Evolutionary conservation across 2,329 filamentous ascomycete species (phyloP).

Genomic region (Gaeumannomyces tritici): DNA sequence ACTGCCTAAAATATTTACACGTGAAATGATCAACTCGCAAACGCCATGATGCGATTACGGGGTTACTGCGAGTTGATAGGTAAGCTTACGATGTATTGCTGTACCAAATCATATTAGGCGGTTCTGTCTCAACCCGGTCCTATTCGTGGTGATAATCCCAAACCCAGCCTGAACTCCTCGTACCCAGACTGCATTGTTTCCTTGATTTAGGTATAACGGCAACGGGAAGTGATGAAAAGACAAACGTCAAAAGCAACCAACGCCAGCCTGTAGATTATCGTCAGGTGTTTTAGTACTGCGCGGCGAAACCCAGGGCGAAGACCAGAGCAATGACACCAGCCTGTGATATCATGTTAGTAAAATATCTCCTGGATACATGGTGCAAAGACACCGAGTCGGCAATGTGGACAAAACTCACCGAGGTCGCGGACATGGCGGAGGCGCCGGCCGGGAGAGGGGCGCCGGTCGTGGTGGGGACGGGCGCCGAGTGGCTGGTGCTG

Average conservation of each 20-base stretch:
- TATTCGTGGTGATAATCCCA: background rate
- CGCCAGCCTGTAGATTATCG: background rate
- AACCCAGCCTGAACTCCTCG: no score
- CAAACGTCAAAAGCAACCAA: background rate
- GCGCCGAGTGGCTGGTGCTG: background rate
- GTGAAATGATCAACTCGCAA: background rate
- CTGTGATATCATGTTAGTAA: background rate
- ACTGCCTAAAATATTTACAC: background rate
- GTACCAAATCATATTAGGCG: no score
- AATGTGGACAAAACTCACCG: background rate
- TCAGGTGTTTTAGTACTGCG: slow-evolving; percentile 1
- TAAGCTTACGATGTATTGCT: background rate
- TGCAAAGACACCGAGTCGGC: background rate
- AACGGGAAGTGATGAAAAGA: background rate
- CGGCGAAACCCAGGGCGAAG: background rate
- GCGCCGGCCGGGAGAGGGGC: slow-evolving; percentile 1
- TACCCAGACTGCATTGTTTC: no score
- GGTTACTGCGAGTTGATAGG: no score
- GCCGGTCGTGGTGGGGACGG: background rate
- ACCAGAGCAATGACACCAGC: slow-evolving; percentile 1
- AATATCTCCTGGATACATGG: background rate
- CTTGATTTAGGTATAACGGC: no score
- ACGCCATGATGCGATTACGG: no score
- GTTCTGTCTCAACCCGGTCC: background rate
- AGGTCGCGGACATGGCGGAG: background rate